Conservation (phyloP, 495 filamentous ascomycete genomes). For the Viridothelium virens region DNA sequence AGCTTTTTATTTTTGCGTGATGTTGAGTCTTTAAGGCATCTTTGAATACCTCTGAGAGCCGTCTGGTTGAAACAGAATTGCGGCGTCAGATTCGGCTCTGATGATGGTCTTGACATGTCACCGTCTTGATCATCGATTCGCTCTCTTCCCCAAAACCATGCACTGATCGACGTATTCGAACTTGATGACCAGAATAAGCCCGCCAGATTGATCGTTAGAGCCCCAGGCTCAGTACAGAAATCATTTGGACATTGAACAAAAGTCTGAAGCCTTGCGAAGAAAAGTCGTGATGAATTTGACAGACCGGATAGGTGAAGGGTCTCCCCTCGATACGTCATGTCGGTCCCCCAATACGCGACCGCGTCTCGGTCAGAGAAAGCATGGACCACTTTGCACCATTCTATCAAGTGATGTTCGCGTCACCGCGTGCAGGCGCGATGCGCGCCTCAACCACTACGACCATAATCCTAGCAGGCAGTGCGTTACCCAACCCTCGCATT, state of each 20-base stretch:
- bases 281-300: background rate
- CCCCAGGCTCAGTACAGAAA: background rate
- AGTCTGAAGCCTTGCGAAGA: background rate
- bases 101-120: conserved; percentile 54
- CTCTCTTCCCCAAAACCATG: background rate
- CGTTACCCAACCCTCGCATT: background rate
- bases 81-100: conserved; percentile 62
- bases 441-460: no score
- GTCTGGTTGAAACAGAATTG: conserved; percentile 91
- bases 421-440: no score
- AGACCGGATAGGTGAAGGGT: background rate
- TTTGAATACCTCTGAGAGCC: conserved; percentile 63
- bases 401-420: no score
- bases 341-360: conserved; percentile 4
- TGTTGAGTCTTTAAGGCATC: conserved; percentile 9
- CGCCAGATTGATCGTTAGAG: conserved; percentile 4
- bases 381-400: no score
- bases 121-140: background rate
- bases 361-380: background rate
- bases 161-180: background rate
- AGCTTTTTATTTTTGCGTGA: conserved; percentile 23
- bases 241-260: background rate
- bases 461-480: background rate
- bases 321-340: background rate
- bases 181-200: background rate